Conservation (phyloP, 2,329 filamentous ascomycete species). For the Epichloe typhina region DNA sequence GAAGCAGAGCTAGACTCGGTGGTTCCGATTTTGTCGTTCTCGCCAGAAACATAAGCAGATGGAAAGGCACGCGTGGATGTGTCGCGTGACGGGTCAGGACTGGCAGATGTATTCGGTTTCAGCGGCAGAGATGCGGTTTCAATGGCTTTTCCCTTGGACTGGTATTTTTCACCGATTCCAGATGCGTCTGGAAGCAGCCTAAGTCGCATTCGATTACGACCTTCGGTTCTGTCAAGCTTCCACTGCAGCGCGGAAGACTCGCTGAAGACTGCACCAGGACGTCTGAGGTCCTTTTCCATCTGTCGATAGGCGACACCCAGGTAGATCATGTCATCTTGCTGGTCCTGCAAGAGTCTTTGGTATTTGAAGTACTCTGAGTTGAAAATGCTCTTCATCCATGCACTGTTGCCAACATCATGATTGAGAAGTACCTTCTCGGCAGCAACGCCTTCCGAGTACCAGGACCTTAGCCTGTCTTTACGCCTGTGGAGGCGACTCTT, state of each 20-base stretch:
- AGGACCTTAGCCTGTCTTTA: conserved; percentile 68
- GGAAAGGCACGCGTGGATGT: conserved; percentile 8
- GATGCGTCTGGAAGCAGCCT: conserved; percentile 70
- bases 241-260: conserved; percentile 55
- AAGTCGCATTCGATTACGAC: conserved; percentile 86
- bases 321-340: conserved; percentile 78
- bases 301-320: conserved; percentile 62
- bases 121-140: conserved; percentile 26
- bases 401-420: conserved; percentile 76
- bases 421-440: conserved; percentile 60
- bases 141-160: conserved; percentile 62
- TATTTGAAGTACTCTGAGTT: conserved; percentile 85
- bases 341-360: conserved; percentile 78
- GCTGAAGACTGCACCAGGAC: conserved; percentile 71
- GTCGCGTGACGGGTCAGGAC: conserved; percentile 10
- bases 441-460: conserved; percentile 56
- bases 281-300: conserved; percentile 63
- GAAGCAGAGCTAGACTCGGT: conserved; percentile 14
- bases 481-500: conserved; percentile 58
- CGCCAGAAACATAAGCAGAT: conserved; percentile 11
- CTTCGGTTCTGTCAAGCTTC: conserved; percentile 92
- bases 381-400: conserved; percentile 95
- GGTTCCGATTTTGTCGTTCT: conserved; percentile 6
- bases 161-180: conserved; percentile 57
- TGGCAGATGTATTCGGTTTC: conserved; percentile 19